Percentiles rank a stretch among this genome's conserved stretches.
These are phyloP conservation scores for Aspergillus sp. DNA, from an alignment of 2,329 filamentous ascomycete genomes.

Conservation along the genomic window DNA sequence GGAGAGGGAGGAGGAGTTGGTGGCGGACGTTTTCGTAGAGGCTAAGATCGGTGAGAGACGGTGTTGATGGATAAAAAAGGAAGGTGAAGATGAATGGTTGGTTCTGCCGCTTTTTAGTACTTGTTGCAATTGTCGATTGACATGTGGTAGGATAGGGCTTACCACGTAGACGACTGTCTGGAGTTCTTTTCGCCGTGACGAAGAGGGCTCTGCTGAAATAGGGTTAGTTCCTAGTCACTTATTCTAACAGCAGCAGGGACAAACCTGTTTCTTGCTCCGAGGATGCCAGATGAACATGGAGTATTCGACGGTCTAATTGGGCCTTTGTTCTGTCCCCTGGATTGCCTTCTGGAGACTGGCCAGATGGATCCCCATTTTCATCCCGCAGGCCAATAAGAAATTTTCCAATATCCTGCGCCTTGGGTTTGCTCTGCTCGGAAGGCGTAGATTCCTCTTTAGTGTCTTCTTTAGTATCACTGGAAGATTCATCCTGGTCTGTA, in stretches of 20 bases:
- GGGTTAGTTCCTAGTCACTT: not conserved
- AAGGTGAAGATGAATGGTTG: slow-evolving; percentile 47
- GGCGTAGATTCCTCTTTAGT: slow-evolving; percentile 1
- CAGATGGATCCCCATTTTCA: slow-evolving; percentile 28
- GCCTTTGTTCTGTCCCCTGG: slow-evolving; percentile 15
- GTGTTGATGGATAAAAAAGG: slow-evolving; percentile 38
- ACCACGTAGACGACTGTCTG: slow-evolving; percentile 38
- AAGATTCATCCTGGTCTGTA: not conserved
- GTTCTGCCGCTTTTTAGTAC: slow-evolving; percentile 16
- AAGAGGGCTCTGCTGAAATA: not conserved
- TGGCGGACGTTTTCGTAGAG: slow-evolving; percentile 44
- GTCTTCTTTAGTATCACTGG: not conserved
- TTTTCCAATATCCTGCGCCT: slow-evolving; percentile 21
- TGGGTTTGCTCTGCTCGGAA: slow-evolving; percentile 9
- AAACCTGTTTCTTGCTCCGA: slow-evolving; percentile 12
- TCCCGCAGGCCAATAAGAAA: slow-evolving; percentile 40
- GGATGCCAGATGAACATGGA: slow-evolving; percentile 26
- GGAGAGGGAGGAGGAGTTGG: slow-evolving; percentile 41
- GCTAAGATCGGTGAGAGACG: slow-evolving; percentile 32
- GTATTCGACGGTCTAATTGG: slow-evolving; percentile 28
- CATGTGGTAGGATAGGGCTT: slow-evolving; percentile 5
- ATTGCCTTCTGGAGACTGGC: slow-evolving; percentile 17
- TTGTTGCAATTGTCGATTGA: too few relatives aligned
- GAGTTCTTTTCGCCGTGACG: slow-evolving; percentile 16
- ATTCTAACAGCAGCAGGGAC: not conserved